phyloP scores from a whole-genome alignment of 164 flowering plant genomes.

The Houttuynia cordata region DNA sequence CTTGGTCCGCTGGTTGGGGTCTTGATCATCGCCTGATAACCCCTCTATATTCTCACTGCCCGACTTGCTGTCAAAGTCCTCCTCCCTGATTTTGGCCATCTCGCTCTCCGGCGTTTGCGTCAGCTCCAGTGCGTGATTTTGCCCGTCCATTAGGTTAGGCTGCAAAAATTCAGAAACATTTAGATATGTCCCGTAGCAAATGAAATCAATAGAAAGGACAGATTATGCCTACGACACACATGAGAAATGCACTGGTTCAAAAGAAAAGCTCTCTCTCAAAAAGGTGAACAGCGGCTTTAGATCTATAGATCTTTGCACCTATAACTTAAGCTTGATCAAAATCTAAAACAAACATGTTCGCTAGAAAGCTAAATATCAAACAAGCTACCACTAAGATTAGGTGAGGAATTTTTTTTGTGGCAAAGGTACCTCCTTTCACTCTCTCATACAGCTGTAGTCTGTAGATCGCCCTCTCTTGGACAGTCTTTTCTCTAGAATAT shows the following conservation, averaged over 20 bases:
- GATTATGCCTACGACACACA: background rate
- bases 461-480: background rate
- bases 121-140: slow-evolving; percentile 33
- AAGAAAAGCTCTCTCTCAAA: too few relatives aligned
- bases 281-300: too few relatives aligned
- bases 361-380: too few relatives aligned
- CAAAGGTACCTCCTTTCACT: background rate
- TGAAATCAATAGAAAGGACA: too few relatives aligned
- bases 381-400: too few relatives aligned
- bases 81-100: slow-evolving; percentile 34
- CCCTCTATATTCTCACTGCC: slow-evolving; percentile 69
- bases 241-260: too few relatives aligned
- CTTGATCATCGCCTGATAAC: slow-evolving; percentile 59
- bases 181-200: too few relatives aligned
- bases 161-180: slow-evolving; percentile 23
- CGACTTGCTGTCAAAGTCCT: slow-evolving; percentile 72
- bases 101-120: slow-evolving; percentile 34
- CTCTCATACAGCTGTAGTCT: background rate
- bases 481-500: too few relatives aligned
- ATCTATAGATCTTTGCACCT: too few relatives aligned
- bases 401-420: too few relatives aligned
- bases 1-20: slow-evolving; percentile 31
- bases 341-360: too few relatives aligned
- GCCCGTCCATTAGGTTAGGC: slow-evolving; percentile 52
- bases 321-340: too few relatives aligned